Conservation (phyloP, 352 stramenopile genomes). For the Phytophthora cryptogea region DNA sequence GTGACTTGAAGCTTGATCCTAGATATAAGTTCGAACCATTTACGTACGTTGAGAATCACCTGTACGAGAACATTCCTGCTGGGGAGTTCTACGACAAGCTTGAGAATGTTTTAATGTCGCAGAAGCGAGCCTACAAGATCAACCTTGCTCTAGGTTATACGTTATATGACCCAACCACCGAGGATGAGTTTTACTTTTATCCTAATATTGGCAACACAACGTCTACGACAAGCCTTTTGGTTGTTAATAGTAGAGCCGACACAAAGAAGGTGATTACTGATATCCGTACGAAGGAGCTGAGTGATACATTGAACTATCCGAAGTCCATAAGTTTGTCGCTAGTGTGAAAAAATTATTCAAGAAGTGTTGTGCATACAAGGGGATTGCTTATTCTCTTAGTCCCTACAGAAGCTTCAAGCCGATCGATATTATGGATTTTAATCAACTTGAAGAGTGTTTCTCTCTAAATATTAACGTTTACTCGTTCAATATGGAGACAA, state of each 20-base stretch:
- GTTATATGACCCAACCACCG: neutral
- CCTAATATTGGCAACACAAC: slow-evolving; percentile 7
- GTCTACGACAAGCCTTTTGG: slow-evolving; percentile 17
- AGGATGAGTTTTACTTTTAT: slow-evolving; percentile 6
- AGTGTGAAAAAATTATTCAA: no score
- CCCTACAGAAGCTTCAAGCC: slow-evolving; percentile 14
- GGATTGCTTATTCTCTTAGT: no score
- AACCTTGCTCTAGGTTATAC: no score
- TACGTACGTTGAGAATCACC: no score
- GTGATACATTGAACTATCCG: slow-evolving; percentile 3
- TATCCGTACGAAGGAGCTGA: slow-evolving; percentile 8
- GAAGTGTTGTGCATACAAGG: neutral
- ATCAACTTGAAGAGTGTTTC: slow-evolving; percentile 17
- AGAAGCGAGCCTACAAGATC: no score
- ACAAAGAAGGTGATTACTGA: neutral
- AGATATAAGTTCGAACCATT: no score
- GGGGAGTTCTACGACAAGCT: no score
- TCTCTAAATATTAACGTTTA: slow-evolving; percentile 15
- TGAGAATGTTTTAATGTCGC: no score
- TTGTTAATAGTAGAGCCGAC: slow-evolving; percentile 13
- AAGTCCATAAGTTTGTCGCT: neutral
- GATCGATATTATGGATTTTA: no score
- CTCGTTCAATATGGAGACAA: neutral
- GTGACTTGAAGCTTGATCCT: no score
- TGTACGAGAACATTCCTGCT: no score